Base-by-base conservation (phyloP, 805 yeast genomes). In the Metschnikowia vanudenii region DNA sequence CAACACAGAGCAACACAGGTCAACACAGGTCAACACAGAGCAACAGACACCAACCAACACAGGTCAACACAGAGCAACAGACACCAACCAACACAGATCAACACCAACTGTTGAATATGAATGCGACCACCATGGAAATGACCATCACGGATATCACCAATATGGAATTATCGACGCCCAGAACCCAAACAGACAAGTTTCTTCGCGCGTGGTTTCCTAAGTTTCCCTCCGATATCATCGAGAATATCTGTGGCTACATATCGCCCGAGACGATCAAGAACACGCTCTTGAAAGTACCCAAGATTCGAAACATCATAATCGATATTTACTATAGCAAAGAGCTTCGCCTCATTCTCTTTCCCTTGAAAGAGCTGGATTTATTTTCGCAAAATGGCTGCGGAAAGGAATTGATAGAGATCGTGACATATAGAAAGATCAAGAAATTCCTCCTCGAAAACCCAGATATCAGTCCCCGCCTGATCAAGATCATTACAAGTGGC, bases 341-440 rank as follows among this genome's bases (percentile, higher is more conserved):
- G 33, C 24, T 69, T 8, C 74, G 68, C 43, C 62, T 69, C 26
- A 53, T 67, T 2, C 50, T 69, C 8, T 54, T 65, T 7, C 73
- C 74, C 2, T 55, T 65, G 1, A 54, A 53, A 16, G 45, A 65
- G 10, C 9, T 10, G 3, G 3, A 26, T 11, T 67, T 64, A 2
- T 56, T 54, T 26, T 36, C 37, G 32, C 42, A 3, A 11, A 17
- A 12, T 50, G 47, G 29, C 11, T 43, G 22, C 43, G 55, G 43
- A 22, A 42, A 37, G 20, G 49, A 44, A 38, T 44, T 56, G 17
- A 49, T 47, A 3, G 55, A 50, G 38, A 56, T 69, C 19, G 49
- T 47, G 19, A 59, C 62, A n/a, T 66, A 42, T 45, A 65, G 60
- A 17, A 67, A 65, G 39, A 65, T 68, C 41, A 65, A 58, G 32